Evolutionary conservation across 2,329 filamentous ascomycete species (phyloP).

Genomic region (Nannizziopsis barbatae): DNA sequence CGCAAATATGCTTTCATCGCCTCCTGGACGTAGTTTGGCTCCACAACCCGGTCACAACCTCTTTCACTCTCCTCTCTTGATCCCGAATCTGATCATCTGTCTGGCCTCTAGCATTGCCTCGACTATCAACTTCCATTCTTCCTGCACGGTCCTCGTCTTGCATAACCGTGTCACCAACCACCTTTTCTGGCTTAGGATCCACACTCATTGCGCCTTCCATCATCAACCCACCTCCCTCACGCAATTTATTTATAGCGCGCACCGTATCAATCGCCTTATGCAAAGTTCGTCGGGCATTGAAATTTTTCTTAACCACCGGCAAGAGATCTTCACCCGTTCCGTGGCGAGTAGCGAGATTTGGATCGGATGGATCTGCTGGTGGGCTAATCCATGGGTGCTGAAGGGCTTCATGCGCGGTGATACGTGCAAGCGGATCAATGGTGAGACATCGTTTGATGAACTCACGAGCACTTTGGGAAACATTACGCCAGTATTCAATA

Average conservation of each 20-base stretch:
- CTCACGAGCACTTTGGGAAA: slow-evolving; percentile 72
- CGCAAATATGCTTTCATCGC: slow-evolving; percentile 8
- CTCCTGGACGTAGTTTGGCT: slow-evolving; percentile 23
- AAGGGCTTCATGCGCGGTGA: slow-evolving; percentile 74
- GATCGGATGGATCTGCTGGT: slow-evolving; percentile 37
- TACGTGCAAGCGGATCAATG: slow-evolving; percentile 72
- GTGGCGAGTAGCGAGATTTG: slow-evolving; percentile 21
- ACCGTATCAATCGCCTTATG: slow-evolving; percentile 60
- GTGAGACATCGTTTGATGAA: slow-evolving; percentile 90
- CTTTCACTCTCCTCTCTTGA: slow-evolving; percentile 49
- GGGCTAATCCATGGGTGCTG: slow-evolving; percentile 55
- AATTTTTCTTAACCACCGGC: slow-evolving; percentile 59
- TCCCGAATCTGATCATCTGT: slow-evolving; percentile 51
- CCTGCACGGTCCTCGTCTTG: slow-evolving; percentile 32
- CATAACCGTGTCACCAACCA: slow-evolving; percentile 35
- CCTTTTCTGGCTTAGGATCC: slow-evolving; percentile 42
- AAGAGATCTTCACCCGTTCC: slow-evolving; percentile 45
- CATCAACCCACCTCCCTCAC: slow-evolving; percentile 51
- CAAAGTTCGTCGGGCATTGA: slow-evolving; percentile 54
- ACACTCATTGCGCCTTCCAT: slow-evolving; percentile 50
- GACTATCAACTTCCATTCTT: slow-evolving; percentile 46
- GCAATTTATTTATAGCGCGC: slow-evolving; percentile 55
- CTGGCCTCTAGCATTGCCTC: slow-evolving; percentile 50
- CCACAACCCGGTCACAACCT: slow-evolving; percentile 50
- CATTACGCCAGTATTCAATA: slow-evolving; percentile 89